A percentile compares a stretch with the other conserved stretches of the same genome.
phyloP scores from a whole-genome alignment of 106 monocot species.

The Dioscorea alata region DNA sequence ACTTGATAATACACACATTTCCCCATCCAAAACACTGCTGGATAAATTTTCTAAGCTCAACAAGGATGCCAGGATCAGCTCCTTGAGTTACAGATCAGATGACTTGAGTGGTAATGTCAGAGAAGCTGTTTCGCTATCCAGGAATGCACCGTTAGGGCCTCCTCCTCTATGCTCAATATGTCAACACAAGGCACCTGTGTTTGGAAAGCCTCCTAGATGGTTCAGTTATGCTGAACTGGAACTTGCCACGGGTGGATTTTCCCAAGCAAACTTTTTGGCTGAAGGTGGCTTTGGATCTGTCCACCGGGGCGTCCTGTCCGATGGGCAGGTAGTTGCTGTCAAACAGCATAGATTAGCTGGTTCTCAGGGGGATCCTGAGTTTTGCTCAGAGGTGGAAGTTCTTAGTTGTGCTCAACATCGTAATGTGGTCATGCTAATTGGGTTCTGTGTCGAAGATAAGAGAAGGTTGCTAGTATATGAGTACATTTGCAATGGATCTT shows the following conservation, averaged over 20 bases:
- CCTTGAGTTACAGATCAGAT: constrained; percentile 6
- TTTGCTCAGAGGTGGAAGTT: constrained; percentile 29
- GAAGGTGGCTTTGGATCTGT: constrained; percentile 29
- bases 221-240: constrained; percentile 24
- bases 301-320: constrained; percentile 16
- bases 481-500: constrained; percentile 30
- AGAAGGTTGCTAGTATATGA: constrained; percentile 27
- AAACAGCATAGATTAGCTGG: constrained; percentile 27
- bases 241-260: constrained; percentile 27
- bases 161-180: constrained; percentile 29
- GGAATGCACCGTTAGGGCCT: constrained; percentile 19
- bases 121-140: constrained; percentile 11
- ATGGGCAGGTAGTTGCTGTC: constrained; percentile 28
- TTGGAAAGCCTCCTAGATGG: constrained; percentile 30
- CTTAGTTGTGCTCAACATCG: constrained; percentile 28
- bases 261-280: constrained; percentile 22
- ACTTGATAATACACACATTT: constrained; percentile 2
- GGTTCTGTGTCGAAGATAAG: constrained; percentile 21
- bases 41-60: constrained; percentile 16
- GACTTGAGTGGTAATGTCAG: constrained; percentile 16
- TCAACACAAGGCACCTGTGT: constrained; percentile 25
- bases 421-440: constrained; percentile 29
- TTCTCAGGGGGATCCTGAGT: constrained; percentile 25
- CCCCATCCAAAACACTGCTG: constrained; percentile 11
- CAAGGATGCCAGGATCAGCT: constrained; percentile 6